These are phyloP conservation scores for Wickerhamiella bombiphila DNA, from an alignment of 805 yeast genomes.

Conservation along the genomic window DNA sequence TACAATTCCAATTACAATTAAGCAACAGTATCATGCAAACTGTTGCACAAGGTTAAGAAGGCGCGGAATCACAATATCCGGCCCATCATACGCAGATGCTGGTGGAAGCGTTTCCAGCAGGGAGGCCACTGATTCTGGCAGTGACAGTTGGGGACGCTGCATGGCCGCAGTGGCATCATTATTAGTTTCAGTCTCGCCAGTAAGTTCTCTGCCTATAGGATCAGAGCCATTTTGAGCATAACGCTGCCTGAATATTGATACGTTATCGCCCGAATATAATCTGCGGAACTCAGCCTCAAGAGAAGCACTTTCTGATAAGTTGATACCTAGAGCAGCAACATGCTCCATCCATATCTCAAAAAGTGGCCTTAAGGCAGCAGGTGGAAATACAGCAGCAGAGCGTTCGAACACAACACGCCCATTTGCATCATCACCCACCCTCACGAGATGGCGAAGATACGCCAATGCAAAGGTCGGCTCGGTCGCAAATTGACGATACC, in stretches of 20 bases:
- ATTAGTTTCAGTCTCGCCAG: background rate
- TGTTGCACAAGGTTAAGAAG: conserved; percentile 11
- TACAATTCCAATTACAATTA: background rate
- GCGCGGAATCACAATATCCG: conserved; percentile 8
- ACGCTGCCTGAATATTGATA: conserved; percentile 24
- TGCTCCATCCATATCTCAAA: conserved; percentile 22
- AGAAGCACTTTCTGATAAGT: conserved; percentile 38
- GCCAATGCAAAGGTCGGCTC: conserved; percentile 49
- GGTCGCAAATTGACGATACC: conserved; percentile 42
- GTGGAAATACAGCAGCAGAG: conserved; percentile 35
- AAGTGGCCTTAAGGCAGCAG: conserved; percentile 45
- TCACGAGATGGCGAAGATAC: conserved; percentile 59
- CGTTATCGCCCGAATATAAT: conserved; percentile 45
- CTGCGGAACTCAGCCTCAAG: conserved; percentile 54
- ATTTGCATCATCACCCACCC: conserved; percentile 53
- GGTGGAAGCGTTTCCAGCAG: conserved; percentile 14
- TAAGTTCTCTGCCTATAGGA: conserved; percentile 8
- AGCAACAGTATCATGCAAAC: conserved; percentile 1
- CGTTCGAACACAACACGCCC: conserved; percentile 74
- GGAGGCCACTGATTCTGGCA: conserved; percentile 1
- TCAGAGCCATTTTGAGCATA: conserved; percentile 8
- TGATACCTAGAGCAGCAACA: conserved; percentile 37
- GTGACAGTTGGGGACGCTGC: background rate
- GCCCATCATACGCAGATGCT: conserved; percentile 15
- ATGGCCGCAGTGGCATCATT: background rate